Percentiles rank a stretch among this genome's conserved stretches.
Evolutionary conservation across 2,329 filamentous ascomycete genomes (phyloP).

Genomic region (Colletotrichum sp.): DNA sequence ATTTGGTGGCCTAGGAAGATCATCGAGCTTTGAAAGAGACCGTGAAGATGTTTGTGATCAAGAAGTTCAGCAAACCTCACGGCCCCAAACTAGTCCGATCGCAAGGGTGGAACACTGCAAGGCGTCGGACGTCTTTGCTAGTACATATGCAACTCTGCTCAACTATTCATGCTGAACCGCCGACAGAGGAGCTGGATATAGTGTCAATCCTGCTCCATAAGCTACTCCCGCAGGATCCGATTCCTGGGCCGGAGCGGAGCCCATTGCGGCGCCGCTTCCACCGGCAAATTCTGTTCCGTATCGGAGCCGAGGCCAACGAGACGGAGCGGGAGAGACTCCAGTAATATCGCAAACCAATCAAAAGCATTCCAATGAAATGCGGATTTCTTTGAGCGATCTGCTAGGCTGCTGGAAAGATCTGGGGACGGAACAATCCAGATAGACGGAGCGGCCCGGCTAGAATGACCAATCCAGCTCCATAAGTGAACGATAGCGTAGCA

Average conservation of each 20-base stretch:
- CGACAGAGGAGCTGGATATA: accelerated
- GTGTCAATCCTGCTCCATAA: not conserved
- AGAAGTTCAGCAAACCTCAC: not conserved
- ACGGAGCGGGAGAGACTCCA: not conserved
- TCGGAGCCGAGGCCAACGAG: not conserved
- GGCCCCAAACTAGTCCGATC: not conserved
- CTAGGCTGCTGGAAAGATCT: not conserved
- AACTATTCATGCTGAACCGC: not conserved
- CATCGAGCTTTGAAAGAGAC: accelerated
- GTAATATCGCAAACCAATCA: accelerated
- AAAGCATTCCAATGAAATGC: not conserved
- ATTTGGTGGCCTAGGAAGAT: accelerated
- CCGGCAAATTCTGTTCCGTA: not conserved
- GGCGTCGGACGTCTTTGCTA: not conserved
- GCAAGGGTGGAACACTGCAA: not conserved
- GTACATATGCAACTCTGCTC: not conserved
- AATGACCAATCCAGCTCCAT: not conserved
- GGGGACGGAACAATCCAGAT: not conserved
- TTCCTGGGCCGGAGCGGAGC: not conserved
- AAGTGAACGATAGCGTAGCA: not conserved
- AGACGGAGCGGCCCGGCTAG: not conserved
- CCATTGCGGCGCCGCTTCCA: not conserved
- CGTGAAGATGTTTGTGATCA: not conserved
- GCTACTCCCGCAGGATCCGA: not conserved
- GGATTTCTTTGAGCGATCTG: accelerated